Evolutionary conservation across 129 eudicot genomes (phyloP), one percentile per base, ranked within the genome.

Genomic region (Logfia minima): DNA sequence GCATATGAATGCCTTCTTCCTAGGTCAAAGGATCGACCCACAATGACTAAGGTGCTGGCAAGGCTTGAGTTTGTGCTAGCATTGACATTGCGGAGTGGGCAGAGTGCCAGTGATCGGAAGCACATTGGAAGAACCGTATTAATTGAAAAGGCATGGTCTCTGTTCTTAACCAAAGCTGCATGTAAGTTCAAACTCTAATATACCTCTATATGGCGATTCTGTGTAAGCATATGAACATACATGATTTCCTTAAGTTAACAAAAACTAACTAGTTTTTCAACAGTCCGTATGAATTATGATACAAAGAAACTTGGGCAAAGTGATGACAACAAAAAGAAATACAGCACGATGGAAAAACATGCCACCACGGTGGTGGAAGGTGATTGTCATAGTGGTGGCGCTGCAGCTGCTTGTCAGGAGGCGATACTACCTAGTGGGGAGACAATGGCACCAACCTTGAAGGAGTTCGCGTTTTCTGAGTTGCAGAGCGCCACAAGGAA

Each of bases 401-500:
- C 4, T 59, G 77, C 53, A 34, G 5, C 34, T 1, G 53, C 32
- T 58, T 56, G 23, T 41, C 69, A 61, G 24, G 62, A 59, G 76
- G 45, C 31, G 45, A 17, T 31, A 11, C 70, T 32, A 65, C 70
- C 70, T 16, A 65, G 21, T 14, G 22, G 24, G 6, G 43, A 29
- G 8, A 41, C 6, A 19, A 60, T 6, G 31, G 68, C 48, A 67
- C 68, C 74, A 17, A 55, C 37, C 51, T 70, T 87, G 84, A 91
- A 91, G 59, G 81, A 70, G 83, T 91, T 84, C 67, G 81, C 76
- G 1, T 78, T 68, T 9, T 77, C 83, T 21, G 91, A 88, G 68
- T 70, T 88, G 56, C 86, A 70, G 68, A 79, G 60, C 24, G 97
- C 97, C 21, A 91, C 93, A 1, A 84, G 79, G 64, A 91, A 88